phyloP scores from a whole-genome alignment of 1,284 basidiomycete species.

The Cryptococcus hybrid region DNA sequence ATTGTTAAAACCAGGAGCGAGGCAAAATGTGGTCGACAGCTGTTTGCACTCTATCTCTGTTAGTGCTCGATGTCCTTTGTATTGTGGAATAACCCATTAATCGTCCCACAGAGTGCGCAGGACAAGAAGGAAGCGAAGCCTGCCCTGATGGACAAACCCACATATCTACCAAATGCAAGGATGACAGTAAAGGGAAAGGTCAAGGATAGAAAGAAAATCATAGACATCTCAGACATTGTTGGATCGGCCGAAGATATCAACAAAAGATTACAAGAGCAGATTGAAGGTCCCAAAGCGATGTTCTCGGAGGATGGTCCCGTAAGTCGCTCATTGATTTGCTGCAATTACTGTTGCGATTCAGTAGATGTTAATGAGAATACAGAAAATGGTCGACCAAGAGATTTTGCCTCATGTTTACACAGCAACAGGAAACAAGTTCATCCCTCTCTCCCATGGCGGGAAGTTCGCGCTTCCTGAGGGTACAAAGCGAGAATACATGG shows the following conservation, averaged over 20 bases:
- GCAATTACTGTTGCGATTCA: neutral
- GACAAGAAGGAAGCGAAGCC: neutral
- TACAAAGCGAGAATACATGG: conserved; percentile 65
- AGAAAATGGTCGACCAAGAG: conserved; percentile 56
- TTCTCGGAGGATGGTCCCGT: conserved; percentile 34
- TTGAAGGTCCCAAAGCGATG: conserved; percentile 35
- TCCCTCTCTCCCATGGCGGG: conserved; percentile 65
- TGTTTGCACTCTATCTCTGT: neutral
- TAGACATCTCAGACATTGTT: conserved; percentile 41
- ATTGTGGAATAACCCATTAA: neutral
- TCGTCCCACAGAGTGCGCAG: neutral
- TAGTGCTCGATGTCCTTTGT: neutral
- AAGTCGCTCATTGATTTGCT: conserved; percentile 1
- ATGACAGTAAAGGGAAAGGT: conserved; percentile 27
- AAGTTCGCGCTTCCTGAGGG: conserved; percentile 83
- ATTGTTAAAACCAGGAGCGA: conserved; percentile 32
- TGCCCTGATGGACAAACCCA: neutral
- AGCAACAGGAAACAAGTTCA: conserved; percentile 57
- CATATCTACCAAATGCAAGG: conserved; percentile 22
- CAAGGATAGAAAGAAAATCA: conserved; percentile 32
- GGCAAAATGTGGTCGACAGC: conserved; percentile 20
- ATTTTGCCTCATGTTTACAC: conserved; percentile 88
- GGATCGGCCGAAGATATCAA: conserved; percentile 32
- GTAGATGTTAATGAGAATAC: neutral
- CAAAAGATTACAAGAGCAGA: conserved; percentile 41